Evolutionary conservation across 2,329 filamentous ascomycete genomes (phyloP).

Genomic region (Fusarium hostae): DNA sequence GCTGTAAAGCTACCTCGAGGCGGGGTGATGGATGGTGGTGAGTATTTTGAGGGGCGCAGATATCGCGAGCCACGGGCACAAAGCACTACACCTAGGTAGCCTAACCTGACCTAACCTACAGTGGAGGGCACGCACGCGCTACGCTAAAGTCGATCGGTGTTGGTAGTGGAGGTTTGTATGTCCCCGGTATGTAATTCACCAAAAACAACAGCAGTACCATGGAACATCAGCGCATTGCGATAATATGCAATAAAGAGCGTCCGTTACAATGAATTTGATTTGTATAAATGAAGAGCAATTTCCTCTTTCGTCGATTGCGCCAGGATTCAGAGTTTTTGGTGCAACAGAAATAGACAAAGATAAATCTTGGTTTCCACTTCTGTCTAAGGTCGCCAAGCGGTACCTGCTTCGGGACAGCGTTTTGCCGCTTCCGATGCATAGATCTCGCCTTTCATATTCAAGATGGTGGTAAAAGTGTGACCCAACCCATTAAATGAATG

Average conservation of each 20-base stretch:
- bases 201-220: conserved; percentile 5
- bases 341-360: conserved; percentile 3
- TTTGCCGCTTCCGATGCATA: conserved; percentile 38
- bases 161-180: background rate
- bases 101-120: background rate
- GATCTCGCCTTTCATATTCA: background rate
- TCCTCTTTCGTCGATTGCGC: conserved; percentile 16
- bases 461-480: background rate
- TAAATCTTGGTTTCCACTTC: conserved; percentile 5
- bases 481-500: background rate
- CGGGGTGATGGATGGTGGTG: conserved; percentile 42
- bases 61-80: conserved; percentile 30
- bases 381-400: conserved; percentile 7
- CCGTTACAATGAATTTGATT: background rate
- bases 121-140: conserved; percentile 13
- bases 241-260: background rate
- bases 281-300: conserved; percentile 4
- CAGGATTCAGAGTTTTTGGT: conserved; percentile 35
- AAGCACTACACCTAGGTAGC: background rate
- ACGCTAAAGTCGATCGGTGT: conserved; percentile 25
- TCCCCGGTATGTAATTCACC: conserved; percentile 12
- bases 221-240: conserved; percentile 9
- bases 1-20: conserved; percentile 36
- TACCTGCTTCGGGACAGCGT: conserved; percentile 38
- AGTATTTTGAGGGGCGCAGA: conserved; percentile 39